Percentiles rank a stretch among this genome's conserved stretches.
Conservation (phyloP, 2,329 filamentous ascomycete genomes). For the Emmonsiellopsis sp. region DNA sequence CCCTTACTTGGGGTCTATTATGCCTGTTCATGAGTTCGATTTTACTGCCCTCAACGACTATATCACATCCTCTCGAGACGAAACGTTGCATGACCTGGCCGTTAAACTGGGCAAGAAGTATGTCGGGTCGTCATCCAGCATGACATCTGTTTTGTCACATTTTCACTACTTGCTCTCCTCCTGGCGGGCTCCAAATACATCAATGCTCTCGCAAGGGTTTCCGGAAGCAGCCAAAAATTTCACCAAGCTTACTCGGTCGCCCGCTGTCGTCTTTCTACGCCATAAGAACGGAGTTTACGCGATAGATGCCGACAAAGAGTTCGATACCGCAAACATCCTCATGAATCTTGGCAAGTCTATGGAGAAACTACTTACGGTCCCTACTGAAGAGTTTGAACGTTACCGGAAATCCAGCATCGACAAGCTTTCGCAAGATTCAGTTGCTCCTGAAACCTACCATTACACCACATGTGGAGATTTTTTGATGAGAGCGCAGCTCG, state of each 20-base stretch:
- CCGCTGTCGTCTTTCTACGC: slow-evolving; percentile 71
- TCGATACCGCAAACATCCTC: slow-evolving; percentile 72
- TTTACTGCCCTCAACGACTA: slow-evolving; percentile 79
- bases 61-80: slow-evolving; percentile 82
- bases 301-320: slow-evolving; percentile 93
- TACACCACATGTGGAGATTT: slow-evolving; percentile 82
- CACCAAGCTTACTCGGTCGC: slow-evolving; percentile 61
- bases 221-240: slow-evolving; percentile 53
- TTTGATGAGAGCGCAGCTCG: slow-evolving; percentile 88
- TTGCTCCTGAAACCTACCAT: slow-evolving; percentile 69
- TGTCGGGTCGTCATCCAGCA: slow-evolving; percentile 91
- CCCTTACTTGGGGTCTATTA: slow-evolving; percentile 83
- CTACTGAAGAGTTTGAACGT: slow-evolving; percentile 73
- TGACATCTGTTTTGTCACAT: slow-evolving; percentile 78
- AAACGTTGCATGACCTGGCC: slow-evolving; percentile 59
- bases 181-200: slow-evolving; percentile 64
- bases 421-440: slow-evolving; percentile 57
- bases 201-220: slow-evolving; percentile 60
- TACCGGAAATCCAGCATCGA: slow-evolving; percentile 63
- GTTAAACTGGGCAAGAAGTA: slow-evolving; percentile 63
- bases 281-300: slow-evolving; percentile 81
- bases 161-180: slow-evolving; percentile 85
- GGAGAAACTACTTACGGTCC: slow-evolving; percentile 84
- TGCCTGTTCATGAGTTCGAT: slow-evolving; percentile 88
- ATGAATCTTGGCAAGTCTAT: slow-evolving; percentile 91